phyloP scores from a whole-genome alignment of 2,329 filamentous ascomycete genomes.

The Microcyclospora tardicrescens region DNA sequence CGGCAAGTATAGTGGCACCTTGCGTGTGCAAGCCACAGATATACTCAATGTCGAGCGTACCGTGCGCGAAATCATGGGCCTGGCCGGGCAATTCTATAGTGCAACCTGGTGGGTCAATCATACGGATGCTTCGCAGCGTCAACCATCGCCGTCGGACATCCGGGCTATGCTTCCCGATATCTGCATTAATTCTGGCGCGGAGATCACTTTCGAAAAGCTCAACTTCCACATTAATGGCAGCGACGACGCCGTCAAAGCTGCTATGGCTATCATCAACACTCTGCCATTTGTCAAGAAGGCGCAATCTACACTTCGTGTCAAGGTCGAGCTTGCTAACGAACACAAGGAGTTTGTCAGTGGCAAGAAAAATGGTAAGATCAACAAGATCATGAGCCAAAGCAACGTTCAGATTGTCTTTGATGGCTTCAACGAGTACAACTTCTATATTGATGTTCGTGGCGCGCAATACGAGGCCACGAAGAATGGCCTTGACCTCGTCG shows the following conservation, averaged over 20 bases:
- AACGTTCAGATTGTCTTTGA: slow-evolving; percentile 99
- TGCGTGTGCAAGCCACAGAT: slow-evolving; percentile 86
- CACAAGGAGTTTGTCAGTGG: slow-evolving; percentile 99
- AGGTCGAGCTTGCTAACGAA: slow-evolving; percentile 97
- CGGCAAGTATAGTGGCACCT: slow-evolving; percentile 68
- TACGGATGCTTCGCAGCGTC: slow-evolving; percentile 51
- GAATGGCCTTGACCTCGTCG: slow-evolving; percentile 79
- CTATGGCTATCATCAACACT: slow-evolving; percentile 86
- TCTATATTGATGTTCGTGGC: slow-evolving; percentile 96
- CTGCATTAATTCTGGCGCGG: slow-evolving; percentile 88
- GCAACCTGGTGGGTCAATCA: slow-evolving; percentile 90
- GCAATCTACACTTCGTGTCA: slow-evolving; percentile 88
- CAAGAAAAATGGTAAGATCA: slow-evolving; percentile 99
- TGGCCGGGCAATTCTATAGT: slow-evolving; percentile 95
- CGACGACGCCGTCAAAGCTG: slow-evolving; percentile 89
- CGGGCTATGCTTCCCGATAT: slow-evolving; percentile 89
- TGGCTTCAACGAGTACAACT: slow-evolving; percentile 99
- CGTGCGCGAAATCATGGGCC: slow-evolving; percentile 85
- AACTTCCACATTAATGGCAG: slow-evolving; percentile 91
- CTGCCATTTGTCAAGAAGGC: slow-evolving; percentile 78
- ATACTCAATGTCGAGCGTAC: slow-evolving; percentile 90
- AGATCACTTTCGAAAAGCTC: slow-evolving; percentile 87
- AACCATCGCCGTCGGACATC: slow-evolving; percentile 55
- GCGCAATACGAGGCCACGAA: slow-evolving; percentile 88
- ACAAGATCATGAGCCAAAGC: slow-evolving; percentile 99